A percentile compares a stretch with the other conserved stretches of the same genome.
Conservation (phyloP, 768 basidiomycete species). For the Xerocomellus intermedius region DNA sequence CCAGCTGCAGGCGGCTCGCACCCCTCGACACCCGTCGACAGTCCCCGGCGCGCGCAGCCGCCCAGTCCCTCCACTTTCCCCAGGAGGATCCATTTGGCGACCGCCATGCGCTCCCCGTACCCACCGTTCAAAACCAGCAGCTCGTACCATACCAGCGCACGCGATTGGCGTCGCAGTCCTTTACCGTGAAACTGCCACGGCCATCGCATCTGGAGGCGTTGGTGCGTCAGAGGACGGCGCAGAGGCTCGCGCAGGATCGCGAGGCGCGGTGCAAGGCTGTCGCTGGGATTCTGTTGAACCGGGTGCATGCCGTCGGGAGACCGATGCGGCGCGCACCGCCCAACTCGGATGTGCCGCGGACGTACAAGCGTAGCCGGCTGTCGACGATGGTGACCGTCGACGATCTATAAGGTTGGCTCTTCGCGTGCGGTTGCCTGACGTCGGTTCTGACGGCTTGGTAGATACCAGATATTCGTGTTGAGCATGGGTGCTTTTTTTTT, state of each 20-base stretch:
- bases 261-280: slow-evolving; percentile 51
- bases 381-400: slow-evolving; percentile 52
- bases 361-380: slow-evolving; percentile 53
- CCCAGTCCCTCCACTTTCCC: slow-evolving; percentile 22
- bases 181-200: slow-evolving; percentile 27
- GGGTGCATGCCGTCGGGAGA: slow-evolving; percentile 50
- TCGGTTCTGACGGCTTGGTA: not conserved
- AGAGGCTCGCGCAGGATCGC: slow-evolving; percentile 34
- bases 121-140: slow-evolving; percentile 6
- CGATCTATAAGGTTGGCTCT: slow-evolving; percentile 24
- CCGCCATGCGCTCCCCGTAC: slow-evolving; percentile 14
- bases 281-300: slow-evolving; percentile 55
- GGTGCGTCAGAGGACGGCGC: slow-evolving; percentile 33
- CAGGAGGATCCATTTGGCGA: slow-evolving; percentile 30
- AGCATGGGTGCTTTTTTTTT: slow-evolving; percentile 1
- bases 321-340: slow-evolving; percentile 46
- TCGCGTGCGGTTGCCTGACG: not conserved
- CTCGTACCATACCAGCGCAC: slow-evolving; percentile 26
- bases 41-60: slow-evolving; percentile 10
- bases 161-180: slow-evolving; percentile 28
- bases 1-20: slow-evolving; percentile 30
- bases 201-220: slow-evolving; percentile 22
- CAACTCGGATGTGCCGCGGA: slow-evolving; percentile 30
- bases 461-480: slow-evolving; percentile 17
- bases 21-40: slow-evolving; percentile 11